A percentile compares a stretch with the other conserved stretches of the same genome.
Evolutionary conservation across 352 stramenopile genomes (phyloP).

Genomic region (Phytophthora colocasiae): DNA sequence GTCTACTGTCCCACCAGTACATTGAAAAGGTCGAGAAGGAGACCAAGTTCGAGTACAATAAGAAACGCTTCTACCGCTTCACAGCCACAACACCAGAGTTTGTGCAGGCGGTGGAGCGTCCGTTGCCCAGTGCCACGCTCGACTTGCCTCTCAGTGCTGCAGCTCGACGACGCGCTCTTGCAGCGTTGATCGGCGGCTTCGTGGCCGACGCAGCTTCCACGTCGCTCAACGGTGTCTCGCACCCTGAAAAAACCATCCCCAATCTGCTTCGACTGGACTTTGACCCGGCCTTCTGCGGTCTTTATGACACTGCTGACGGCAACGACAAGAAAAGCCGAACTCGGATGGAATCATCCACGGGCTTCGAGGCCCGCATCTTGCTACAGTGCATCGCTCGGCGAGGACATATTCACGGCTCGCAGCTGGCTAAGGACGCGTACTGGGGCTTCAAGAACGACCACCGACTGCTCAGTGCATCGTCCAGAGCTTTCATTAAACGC

Average conservation of each 20-base stretch:
- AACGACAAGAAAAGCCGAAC: constrained; percentile 44
- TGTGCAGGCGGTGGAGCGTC: constrained; percentile 53
- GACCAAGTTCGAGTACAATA: constrained; percentile 86
- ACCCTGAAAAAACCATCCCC: constrained; percentile 81
- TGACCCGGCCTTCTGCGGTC: constrained; percentile 79
- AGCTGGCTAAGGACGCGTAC: constrained; percentile 83
- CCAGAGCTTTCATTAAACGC: constrained; percentile 78
- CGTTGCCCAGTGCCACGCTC: constrained; percentile 59
- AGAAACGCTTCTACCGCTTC: constrained; percentile 85
- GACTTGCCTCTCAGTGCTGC: constrained; percentile 73
- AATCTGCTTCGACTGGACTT: constrained; percentile 79
- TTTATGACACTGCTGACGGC: constrained; percentile 55
- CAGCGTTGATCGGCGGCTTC: constrained; percentile 77
- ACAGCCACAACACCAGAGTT: constrained; percentile 82
- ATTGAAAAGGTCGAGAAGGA: constrained; percentile 88
- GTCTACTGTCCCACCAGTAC: constrained; percentile 66
- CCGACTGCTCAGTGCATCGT: constrained; percentile 70
- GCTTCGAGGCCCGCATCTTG: constrained; percentile 80
- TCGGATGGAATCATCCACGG: constrained; percentile 78
- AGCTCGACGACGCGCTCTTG: constrained; percentile 63
- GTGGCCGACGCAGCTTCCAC: constrained; percentile 81
- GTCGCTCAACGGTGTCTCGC: constrained; percentile 78
- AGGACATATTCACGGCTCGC: constrained; percentile 73
- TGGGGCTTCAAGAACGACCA: constrained; percentile 87
- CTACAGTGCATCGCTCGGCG: constrained; percentile 74